Percentiles rank a stretch among this genome's conserved stretches.
phyloP scores from a whole-genome alignment of 2,329 filamentous ascomycete genomes.

The Colletotrichum simmondsii region DNA sequence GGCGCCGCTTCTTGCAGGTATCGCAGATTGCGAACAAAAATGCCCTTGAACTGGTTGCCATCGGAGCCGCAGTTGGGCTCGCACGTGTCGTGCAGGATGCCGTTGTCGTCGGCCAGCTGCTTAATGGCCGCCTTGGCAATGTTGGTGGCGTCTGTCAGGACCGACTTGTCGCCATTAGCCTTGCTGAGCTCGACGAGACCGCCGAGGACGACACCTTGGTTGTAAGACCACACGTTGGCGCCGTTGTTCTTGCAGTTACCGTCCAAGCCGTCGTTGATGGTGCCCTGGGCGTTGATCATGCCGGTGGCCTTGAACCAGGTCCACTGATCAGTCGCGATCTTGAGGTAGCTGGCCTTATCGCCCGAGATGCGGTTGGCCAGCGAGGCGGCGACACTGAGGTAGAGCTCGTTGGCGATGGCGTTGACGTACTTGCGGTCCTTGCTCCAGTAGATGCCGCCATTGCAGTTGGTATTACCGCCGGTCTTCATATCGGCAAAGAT shows the following conservation, averaged over 20 bases:
- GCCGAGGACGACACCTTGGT: constrained; percentile 68
- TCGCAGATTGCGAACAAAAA: constrained; percentile 74
- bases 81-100: constrained; percentile 62
- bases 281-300: constrained; percentile 60
- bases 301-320: constrained; percentile 62
- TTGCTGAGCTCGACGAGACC: constrained; percentile 62
- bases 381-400: constrained; percentile 62
- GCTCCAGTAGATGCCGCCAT: constrained; percentile 67
- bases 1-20: constrained; percentile 65
- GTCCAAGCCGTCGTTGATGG: constrained; percentile 66
- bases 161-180: constrained; percentile 53
- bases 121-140: constrained; percentile 66
- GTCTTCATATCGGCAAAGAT: constrained; percentile 68
- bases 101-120: constrained; percentile 53
- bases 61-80: constrained; percentile 59
- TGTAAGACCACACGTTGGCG: constrained; percentile 64
- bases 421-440: constrained; percentile 63
- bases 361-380: constrained; percentile 60
- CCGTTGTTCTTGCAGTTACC: constrained; percentile 62
- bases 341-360: constrained; percentile 52
- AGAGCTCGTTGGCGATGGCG: constrained; percentile 69
- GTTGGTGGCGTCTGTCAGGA: constrained; percentile 53
- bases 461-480: constrained; percentile 58
- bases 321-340: constrained; percentile 63
- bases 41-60: constrained; percentile 76